Percentiles rank a stretch among this genome's conserved stretches.
Conservation (phyloP, 2,329 filamentous ascomycete genomes). For the Sporothrix globosa region DNA sequence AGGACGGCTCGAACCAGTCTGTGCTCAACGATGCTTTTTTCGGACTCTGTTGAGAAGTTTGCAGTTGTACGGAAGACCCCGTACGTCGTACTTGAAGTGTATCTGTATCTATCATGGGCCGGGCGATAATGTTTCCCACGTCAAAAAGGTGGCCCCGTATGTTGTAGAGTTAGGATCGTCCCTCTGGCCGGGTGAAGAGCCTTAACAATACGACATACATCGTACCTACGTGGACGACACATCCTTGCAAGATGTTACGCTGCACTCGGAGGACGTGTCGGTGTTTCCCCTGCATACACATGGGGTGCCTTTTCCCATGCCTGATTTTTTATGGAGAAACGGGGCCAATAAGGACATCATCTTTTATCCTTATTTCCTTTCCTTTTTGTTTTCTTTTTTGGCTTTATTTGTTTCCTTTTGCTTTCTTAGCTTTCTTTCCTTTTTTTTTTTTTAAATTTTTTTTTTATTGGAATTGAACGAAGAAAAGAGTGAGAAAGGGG, state of each 20-base stretch:
- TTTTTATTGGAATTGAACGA: not conserved
- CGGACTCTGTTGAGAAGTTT: not conserved
- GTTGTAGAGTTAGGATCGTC: not conserved
- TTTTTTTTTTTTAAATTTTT: too few relatives aligned
- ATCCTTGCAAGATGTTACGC: not conserved
- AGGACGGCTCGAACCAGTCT: not conserved
- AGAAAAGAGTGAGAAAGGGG: not conserved
- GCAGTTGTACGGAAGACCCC: too few relatives aligned
- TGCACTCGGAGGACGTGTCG: not conserved
- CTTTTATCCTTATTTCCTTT: not conserved
- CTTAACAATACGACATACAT: too few relatives aligned
- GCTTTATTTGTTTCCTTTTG: not conserved
- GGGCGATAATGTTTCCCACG: too few relatives aligned
- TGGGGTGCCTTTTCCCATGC: not conserved
- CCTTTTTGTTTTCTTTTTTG: not conserved
- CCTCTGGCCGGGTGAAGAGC: too few relatives aligned
- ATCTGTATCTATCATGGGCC: too few relatives aligned
- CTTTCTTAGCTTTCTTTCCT: not conserved
- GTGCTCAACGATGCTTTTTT: not conserved
- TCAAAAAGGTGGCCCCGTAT: too few relatives aligned
- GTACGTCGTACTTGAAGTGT: too few relatives aligned
- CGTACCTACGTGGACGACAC: too few relatives aligned
- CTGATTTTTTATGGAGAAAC: constrained; percentile 16
- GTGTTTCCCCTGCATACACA: constrained; percentile 19
- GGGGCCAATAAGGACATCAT: too few relatives aligned